Evolutionary conservation across 495 filamentous ascomycete genomes (phyloP), one percentile per base, ranked within the genome.

Genomic region (Melanomma pulvis-pyrius): DNA sequence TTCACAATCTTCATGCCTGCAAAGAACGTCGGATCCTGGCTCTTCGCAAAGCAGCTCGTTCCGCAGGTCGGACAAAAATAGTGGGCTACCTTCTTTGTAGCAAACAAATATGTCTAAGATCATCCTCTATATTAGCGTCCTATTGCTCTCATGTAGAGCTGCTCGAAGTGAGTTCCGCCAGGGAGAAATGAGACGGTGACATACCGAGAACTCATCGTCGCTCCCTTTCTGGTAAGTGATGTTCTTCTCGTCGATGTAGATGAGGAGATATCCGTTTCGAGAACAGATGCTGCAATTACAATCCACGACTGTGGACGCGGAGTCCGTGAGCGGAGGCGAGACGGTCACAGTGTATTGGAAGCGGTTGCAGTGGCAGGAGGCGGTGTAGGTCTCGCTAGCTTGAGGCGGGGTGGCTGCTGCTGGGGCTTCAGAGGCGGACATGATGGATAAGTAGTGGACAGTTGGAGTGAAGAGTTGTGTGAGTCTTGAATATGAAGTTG

Each of bases 251-350:
- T 66, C 47, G n/a, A 74, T 69, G 52, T 79, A 79, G 26, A 80
- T 67, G 50, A 78, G 68, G 0, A 78, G 62, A 56, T 81, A 80
- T n/a, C 78, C 80, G 34, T 82, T 80, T 1, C 70, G 61, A 15
- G 71, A 49, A 66, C 80, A 81, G 67, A 82, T 79, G 28, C 22
- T 69, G 76, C 78, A 78, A 60, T 80, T 80, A 61, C 77, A 79
- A 15, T 67, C 48, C 11, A 67, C 56, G 26, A 77, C 73, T 0
- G 71, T 34, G 11, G 70, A 64, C 6, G 68, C 36, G 32, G 72
- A 66, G 22, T 77, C 70, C 19, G 48, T 29, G 44, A 70, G 44
- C 0, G 76, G 74, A 11, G 73, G 66, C n/a, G 73, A 73, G 17
- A 75, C 54, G 2, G 58, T 63, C 26, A 75, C 63, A 22, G 55